Evolutionary conservation across 352 stramenopile species (phyloP), one percentile per base, ranked within the genome.

Genomic region (Pythium rhizo-oryzae): DNA sequence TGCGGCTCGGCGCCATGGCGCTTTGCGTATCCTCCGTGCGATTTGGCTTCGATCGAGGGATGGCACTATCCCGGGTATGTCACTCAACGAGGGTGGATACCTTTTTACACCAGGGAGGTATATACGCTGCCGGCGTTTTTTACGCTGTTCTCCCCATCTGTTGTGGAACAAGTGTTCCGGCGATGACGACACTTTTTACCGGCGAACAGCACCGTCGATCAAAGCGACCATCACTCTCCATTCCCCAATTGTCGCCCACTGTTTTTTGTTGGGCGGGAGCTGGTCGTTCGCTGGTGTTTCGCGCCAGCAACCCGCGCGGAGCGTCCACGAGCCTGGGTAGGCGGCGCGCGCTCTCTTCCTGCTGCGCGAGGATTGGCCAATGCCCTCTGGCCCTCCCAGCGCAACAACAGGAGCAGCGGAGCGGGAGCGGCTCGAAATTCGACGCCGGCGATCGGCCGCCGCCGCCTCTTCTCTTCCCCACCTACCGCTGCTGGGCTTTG

Each of bases 1-100:
- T 94, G 59, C 80, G 72, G 63, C 71, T 91, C 53, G 91, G 65
- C 62, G 84, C 68, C 86, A 93, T 93, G 15, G 7, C 71, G 28
- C 28, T 23, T 28, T 25, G 39, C 8, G 39, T 46, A 19, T 46
- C 15, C 18, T 46, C 9, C 3, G 3, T 3, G 39, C 39, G 8
- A 46, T 46, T 46, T 8, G 8, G 33, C 5, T 39, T 11, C 11
- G 33, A 39, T 39, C 33, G 33, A 39, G 6, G 41, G 44, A 54
- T 58, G 53, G 53, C 53, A 59, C 53, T 49, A 59, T 24, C 9
- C 21, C n/a, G 0, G 16, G 18, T 15, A 63, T 35, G 64, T 56
- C 64, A 70, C 64, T 70, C 28, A 55, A 12, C 0, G 39, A 23
- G n/a, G 6, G 0, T 23, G 15, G 35, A 61, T 37, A 56, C 49